Evolutionary conservation across 75 land plant genomes (phyloP), one percentile per base, ranked within the genome.

Genomic region (Pinus taeda): DNA sequence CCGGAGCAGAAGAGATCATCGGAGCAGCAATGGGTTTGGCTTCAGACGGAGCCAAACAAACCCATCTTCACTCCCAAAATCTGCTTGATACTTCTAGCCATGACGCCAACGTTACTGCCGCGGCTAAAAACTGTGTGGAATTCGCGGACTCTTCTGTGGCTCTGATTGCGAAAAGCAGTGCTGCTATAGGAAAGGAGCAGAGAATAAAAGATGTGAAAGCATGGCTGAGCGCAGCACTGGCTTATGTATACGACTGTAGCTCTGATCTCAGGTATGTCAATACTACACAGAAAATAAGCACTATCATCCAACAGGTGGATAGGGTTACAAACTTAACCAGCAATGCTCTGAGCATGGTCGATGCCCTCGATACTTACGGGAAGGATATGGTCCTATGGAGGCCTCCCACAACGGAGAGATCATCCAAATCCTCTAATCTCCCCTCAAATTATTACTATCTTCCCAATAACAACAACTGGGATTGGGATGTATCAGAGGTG

Each of bases 291-390:
- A 17, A 5, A 0, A 24, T 73, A 17, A 57, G 17, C 36, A 15
- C 7, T 4, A 18, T 29, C 74, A 73, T 73, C 8, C 24, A n/a
- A 8, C 6, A 24, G 20, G 83, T 85, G 36, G 76, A 81, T 74
- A 20, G 77, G 57, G 80, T 88, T 74, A 83, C 85, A 86, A 21
- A 78, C 74, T 24, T 55, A 14, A 85, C 84, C 74, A 93, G 97
- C 78, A 90, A 90, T 69, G 96, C 94, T 13, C 80, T 93, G 9
- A 77, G 88, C 80, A 90, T 95, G 92, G 15, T 85, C 29, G 71
- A 76, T 75, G 84, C 97, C 39, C 75, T 74, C 29, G 90, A 81
- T 57, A 60, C 39, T 15, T 79, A 57, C 82, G 88, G 90, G 36
- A 14, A 39, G 11, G 77, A 83, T 61, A 75, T 67, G 39, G 60